Evolutionary conservation across 2,329 filamentous ascomycete genomes (phyloP).

Genomic region (Aspergillus bombycis): DNA sequence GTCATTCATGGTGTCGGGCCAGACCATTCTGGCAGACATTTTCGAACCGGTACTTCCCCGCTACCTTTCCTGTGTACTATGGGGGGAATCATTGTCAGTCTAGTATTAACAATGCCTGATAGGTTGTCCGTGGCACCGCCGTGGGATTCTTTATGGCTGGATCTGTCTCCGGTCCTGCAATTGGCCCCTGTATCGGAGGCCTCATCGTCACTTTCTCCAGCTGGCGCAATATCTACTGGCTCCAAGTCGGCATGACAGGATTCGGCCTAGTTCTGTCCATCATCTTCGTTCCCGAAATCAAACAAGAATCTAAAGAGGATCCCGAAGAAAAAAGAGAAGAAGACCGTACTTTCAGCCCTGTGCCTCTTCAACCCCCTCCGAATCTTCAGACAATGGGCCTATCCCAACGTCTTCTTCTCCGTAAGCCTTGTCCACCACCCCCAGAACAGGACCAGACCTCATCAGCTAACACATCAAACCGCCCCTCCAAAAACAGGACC

Average conservation of each 20-base stretch:
- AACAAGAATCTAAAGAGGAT: constrained; percentile 60
- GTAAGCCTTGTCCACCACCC: constrained; percentile 43
- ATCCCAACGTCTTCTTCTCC: constrained; percentile 68
- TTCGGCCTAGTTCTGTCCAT: constrained; percentile 62
- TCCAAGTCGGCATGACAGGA: constrained; percentile 70
- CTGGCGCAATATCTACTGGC: constrained; percentile 79
- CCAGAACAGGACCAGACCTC: not conserved
- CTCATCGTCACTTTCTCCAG: constrained; percentile 74
- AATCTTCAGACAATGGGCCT: constrained; percentile 63
- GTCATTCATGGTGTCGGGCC: constrained; percentile 44
- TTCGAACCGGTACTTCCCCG: constrained; percentile 37
- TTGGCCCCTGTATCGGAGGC: constrained; percentile 67
- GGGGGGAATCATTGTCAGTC: not conserved
- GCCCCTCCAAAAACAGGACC: constrained; percentile 27
- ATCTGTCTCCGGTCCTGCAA: constrained; percentile 46
- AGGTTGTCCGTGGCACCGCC: constrained; percentile 47
- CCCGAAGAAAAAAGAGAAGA: constrained; percentile 51
- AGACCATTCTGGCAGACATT: constrained; percentile 44
- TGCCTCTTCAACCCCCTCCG: constrained; percentile 65
- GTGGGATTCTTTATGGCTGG: constrained; percentile 50
- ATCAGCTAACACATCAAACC: not conserved
- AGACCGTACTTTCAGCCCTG: constrained; percentile 39
- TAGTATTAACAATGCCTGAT: not conserved
- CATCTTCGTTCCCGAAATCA: constrained; percentile 71
- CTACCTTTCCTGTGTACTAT: not conserved